Base-by-base conservation (phyloP, 306 rosid genomes). In the Cicer pinnatifidum region DNA sequence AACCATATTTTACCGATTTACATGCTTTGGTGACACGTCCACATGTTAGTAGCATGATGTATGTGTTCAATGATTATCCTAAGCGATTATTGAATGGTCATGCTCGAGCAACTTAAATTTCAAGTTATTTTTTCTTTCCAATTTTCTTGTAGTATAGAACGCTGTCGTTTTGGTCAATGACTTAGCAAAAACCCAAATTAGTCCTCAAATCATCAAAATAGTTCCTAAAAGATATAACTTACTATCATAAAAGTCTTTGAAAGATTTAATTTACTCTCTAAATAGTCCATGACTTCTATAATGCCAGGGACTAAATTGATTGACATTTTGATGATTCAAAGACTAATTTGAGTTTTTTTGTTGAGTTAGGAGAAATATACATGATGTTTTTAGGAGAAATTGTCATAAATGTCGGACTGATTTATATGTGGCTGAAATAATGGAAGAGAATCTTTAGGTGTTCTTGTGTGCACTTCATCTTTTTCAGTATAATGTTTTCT, bases 341-440 rank as follows among this genome's bases (percentile, higher is more conserved):
- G 35, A 28, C 5, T 28, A 28, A 28, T 28, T 2, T 28, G 35
- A 28, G 35, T 3, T 28, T 28, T 28, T 28, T 28, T 28, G 35
- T 28, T 28, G 35, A 28, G 5, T 28, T 28, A 28, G 5, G 0
- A 3, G 23, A 20, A 13, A 20, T 73, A 68, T 80, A 38, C 67
- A 51, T 62, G n/a, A 60, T 74, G 65, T 60, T 80, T 61, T 68
- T 41, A 44, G 65, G 75, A 80, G 60, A 68, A 16, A 4, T 61
- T 23, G 58, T 47, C 37, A 9, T 37, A 38, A 28, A 73, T 6
- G 39, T 70, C 44, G 38, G 73, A n/a, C 54, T n/a, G 19, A 35
- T 38, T 60, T 51, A 11, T 53, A 1, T 28, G 35, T 35, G 67
- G 62, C 20, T 40, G 63, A 12, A 64, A 40, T 38, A 8, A 15